Evolutionary conservation across 768 basidiomycete genomes (phyloP), one percentile per base, ranked within the genome.

Genomic region (Boletus tomentosulus): DNA sequence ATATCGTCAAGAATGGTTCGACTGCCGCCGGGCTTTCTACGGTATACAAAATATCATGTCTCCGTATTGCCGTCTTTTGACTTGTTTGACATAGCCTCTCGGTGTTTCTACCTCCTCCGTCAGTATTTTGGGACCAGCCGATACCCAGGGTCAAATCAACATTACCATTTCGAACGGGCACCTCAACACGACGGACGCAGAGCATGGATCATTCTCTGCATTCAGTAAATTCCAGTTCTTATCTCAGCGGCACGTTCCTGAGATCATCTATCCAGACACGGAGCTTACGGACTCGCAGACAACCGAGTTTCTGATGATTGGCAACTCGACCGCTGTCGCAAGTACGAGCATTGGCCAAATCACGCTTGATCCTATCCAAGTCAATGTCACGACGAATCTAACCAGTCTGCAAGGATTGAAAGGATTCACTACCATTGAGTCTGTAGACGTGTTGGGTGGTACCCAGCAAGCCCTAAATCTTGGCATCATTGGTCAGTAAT

Each of bases 391-490:
- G 7, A 82, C 84, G 5, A 74, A 71, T 15, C 68, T 89, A 46
- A 69, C 74, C 22, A 87, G 87, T 31, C 66, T 89, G 12, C 76
- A 76, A 61, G 86, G 86, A 28, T 66, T 89, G 39, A 76, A 83
- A 42, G 79, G 78, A 10, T 67, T 77, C 60, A 82, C 79, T 9
- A 71, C 70, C 7, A 86, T 89, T 51, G 69, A 75, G 25, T 70
- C 62, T 13, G 85, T 89, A 16, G 86, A 89, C 63, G 83, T 89
- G 2, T 58, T 78, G 28, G 85, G 86, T 44, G 87, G 87, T 33
- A 81, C 82, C 10, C 62, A 69, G 12, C 77, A 80, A 27, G 82
- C 78, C 16, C 79, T 89, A 55, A 71, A 76, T 16, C 77, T 89
- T 54, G 76, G 67, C 24, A 86, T 89, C 50, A 71, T 76, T 50